A percentile compares a stretch with the other conserved stretches of the same genome.
Conservation (phyloP, 306 rosid species). For the Castanea crenata region DNA sequence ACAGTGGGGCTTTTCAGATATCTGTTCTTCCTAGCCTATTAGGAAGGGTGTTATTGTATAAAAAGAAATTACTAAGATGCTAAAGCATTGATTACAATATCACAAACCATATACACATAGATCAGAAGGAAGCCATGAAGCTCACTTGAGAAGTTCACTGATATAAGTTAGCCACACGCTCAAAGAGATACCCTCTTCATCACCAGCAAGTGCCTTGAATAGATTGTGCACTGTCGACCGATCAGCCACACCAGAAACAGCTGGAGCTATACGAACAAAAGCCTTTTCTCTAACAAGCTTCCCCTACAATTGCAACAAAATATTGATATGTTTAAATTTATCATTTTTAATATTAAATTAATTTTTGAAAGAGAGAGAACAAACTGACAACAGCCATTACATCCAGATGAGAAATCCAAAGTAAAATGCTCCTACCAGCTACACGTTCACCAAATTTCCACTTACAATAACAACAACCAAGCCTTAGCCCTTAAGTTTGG, state of each 20-base stretch:
- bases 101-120: constrained; percentile 2
- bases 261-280: constrained; percentile 87
- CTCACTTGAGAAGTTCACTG: constrained; percentile 83
- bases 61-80: neutral
- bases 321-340: constrained; percentile 4
- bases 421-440: neutral
- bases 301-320: constrained; percentile 49
- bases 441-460: neutral
- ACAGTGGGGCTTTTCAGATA: neutral
- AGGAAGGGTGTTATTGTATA: neutral
- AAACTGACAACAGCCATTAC: neutral
- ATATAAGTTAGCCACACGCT: constrained; percentile 75
- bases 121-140: constrained; percentile 8
- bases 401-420: neutral
- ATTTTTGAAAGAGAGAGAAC: neutral
- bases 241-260: constrained; percentile 80
- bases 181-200: constrained; percentile 72
- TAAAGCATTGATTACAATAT: neutral
- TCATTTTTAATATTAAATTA: constrained; percentile 15
- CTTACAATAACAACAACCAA: no score
- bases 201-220: constrained; percentile 82
- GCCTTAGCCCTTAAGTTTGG: no score
- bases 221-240: constrained; percentile 75
- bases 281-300: constrained; percentile 75
- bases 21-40: neutral